Percentiles rank a stretch among this genome's conserved stretches.
Evolutionary conservation across 805 yeast genomes (phyloP).

Genomic region (Suhomyces sp.): DNA sequence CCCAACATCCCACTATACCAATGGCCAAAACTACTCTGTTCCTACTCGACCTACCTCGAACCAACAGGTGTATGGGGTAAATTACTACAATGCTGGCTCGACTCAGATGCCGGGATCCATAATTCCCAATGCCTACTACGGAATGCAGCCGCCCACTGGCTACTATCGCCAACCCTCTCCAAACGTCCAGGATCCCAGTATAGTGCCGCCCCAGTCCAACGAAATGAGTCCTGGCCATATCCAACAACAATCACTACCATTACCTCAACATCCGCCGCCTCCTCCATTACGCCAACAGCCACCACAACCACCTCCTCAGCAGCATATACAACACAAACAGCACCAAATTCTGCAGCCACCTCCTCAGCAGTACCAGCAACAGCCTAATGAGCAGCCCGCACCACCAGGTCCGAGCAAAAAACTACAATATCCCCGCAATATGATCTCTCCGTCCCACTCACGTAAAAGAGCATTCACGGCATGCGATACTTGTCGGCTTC

Average conservation of each 20-base stretch:
- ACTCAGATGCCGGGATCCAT: background rate
- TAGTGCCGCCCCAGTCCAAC: background rate
- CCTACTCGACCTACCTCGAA: background rate
- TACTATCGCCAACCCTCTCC: background rate
- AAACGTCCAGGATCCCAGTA: background rate
- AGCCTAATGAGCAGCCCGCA: background rate
- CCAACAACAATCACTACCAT: background rate
- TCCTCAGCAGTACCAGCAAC: background rate
- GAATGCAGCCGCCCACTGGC: background rate
- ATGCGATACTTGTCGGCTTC: slow-evolving; percentile 35
- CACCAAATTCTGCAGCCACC: background rate
- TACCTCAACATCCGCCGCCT: background rate
- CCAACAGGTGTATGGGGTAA: background rate
- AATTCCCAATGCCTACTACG: background rate
- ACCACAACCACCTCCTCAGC: background rate
- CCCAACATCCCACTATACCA: background rate
- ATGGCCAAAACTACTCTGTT: background rate
- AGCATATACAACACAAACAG: background rate
- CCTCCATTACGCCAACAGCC: background rate
- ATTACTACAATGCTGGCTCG: background rate
- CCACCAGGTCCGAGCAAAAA: background rate
- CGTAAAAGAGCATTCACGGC: slow-evolving; percentile 37
- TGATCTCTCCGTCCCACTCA: background rate
- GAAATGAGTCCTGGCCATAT: background rate
- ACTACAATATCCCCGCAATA: background rate